Percentiles rank a stretch among this genome's conserved stretches.
Evolutionary conservation across 305 asterid genomes (phyloP).

Genomic region (Coffea humblotiana): DNA sequence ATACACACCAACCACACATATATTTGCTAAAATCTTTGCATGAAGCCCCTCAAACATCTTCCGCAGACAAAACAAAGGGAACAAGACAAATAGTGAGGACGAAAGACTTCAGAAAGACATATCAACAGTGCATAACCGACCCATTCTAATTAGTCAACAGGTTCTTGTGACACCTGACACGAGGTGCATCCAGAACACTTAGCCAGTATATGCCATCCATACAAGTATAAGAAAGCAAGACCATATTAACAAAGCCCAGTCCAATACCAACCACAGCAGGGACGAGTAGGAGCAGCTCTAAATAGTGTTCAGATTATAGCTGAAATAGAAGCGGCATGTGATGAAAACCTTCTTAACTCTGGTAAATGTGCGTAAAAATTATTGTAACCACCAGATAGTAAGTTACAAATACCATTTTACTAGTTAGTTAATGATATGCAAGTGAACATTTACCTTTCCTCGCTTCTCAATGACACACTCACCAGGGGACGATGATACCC

Average conservation of each 20-base stretch:
- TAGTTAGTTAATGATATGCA: neutral
- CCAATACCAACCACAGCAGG: neutral
- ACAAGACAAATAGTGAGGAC: too few species aligned
- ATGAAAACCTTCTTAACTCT: neutral
- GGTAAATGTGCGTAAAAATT: neutral
- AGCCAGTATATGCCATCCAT: neutral
- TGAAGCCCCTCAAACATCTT: too few species aligned
- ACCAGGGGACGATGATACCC: neutral
- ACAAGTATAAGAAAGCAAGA: neutral
- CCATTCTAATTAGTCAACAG: too few species aligned
- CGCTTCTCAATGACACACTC: neutral
- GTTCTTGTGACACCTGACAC: too few species aligned
- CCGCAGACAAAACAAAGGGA: too few species aligned
- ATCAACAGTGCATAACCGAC: too few species aligned
- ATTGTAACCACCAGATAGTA: neutral
- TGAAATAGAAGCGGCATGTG: neutral
- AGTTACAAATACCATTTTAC: neutral
- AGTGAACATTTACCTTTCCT: neutral
- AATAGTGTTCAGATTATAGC: neutral
- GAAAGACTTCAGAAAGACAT: too few species aligned
- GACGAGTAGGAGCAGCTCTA: neutral
- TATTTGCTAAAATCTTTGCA: too few species aligned
- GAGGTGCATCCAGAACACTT: neutral
- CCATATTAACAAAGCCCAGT: neutral
- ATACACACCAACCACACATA: too few species aligned